Evolutionary conservation across 202 grass and related monocot species (phyloP), one percentile per base, ranked within the genome.

Genomic region (Bolboschoenoplectus hybrid): DNA sequence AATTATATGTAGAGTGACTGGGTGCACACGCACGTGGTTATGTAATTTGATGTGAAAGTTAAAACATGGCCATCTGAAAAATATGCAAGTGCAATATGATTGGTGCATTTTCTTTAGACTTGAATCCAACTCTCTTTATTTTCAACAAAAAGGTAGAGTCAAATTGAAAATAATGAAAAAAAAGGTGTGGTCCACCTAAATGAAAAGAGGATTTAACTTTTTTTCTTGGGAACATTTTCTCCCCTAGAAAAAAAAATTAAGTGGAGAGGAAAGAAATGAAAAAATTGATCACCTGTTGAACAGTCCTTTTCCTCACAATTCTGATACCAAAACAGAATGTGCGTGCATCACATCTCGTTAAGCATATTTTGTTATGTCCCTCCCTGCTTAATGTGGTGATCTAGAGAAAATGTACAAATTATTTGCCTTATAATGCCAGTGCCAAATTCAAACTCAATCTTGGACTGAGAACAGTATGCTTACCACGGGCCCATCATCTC

Each of bases 281-380:
- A 83, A 12, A 16, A 69, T 62, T 65, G 63, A 4, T 40, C 32
- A 99, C 97, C 92, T 94, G 86, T 85, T 85, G 47, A 87, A 94
- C 55, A 64, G 82, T 91, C 66, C 80, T 92, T 86, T 89, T 91
- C 83, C 16, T 91, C 44, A 85, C 97, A 85, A 99, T 88, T 90
- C 97, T 87, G 74, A 99, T 90, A 46, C 97, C 97, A 87, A 99
- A 99, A 85, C 97, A 99, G 90, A 99, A 99, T 14, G 90, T 89
- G 16, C 97, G 97, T 67, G 86, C 46, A 91, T 99, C 97, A 78
- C 87, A 85, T 87, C 93, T 92, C 81, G 89, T 63, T 82, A 99
- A 91, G 85, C 63, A 85, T 83, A 99, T 93, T 92, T 97, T 96
- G 82, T 99, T 99, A 85, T 87, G 84, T 73, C 97, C 97, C 85